Percentiles rank a stretch among this genome's conserved stretches.
Evolutionary conservation across 371 early-diverging fungal species (phyloP).

Genomic region (Saksenaea oblongispora): DNA sequence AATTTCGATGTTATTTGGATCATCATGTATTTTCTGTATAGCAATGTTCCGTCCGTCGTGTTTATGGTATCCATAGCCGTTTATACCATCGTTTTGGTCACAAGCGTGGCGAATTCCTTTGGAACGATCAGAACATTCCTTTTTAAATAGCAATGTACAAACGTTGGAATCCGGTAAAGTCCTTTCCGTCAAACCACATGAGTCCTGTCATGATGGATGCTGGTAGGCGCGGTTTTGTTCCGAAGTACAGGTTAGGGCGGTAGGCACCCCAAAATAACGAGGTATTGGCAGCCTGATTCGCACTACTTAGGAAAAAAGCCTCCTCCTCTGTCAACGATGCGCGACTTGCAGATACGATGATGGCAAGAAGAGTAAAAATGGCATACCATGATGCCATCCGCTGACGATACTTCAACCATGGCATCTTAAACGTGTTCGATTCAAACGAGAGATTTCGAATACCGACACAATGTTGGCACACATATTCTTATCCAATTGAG

Average conservation of each 20-base stretch:
- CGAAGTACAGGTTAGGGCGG: constrained; percentile 95
- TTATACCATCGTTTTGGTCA: constrained; percentile 80
- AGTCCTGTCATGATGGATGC: constrained; percentile 85
- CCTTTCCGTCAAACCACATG: constrained; percentile 85
- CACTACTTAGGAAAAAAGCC: constrained; percentile 8
- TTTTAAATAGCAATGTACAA: background rate
- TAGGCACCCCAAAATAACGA: constrained; percentile 89
- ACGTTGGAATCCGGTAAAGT: constrained; percentile 60
- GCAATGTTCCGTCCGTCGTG: constrained; percentile 88
- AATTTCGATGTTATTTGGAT: constrained; percentile 66
- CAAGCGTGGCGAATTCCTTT: constrained; percentile 84
- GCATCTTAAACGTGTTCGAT: background rate
- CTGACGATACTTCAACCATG: background rate
- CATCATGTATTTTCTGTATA: constrained; percentile 76
- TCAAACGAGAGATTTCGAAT: background rate
- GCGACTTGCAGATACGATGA: background rate
- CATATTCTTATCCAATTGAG: too few relatives aligned
- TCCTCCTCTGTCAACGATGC: constrained; percentile 4
- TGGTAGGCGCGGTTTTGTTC: constrained; percentile 80
- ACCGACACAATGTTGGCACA: background rate
- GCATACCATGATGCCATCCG: background rate
- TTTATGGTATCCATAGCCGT: constrained; percentile 84
- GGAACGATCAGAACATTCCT: background rate
- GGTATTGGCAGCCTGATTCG: constrained; percentile 28
- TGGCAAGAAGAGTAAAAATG: background rate